Evolutionary conservation across 2,329 filamentous ascomycete genomes (phyloP), one percentile per base, ranked within the genome.

Genomic region (Epichloe brachyelytri): DNA sequence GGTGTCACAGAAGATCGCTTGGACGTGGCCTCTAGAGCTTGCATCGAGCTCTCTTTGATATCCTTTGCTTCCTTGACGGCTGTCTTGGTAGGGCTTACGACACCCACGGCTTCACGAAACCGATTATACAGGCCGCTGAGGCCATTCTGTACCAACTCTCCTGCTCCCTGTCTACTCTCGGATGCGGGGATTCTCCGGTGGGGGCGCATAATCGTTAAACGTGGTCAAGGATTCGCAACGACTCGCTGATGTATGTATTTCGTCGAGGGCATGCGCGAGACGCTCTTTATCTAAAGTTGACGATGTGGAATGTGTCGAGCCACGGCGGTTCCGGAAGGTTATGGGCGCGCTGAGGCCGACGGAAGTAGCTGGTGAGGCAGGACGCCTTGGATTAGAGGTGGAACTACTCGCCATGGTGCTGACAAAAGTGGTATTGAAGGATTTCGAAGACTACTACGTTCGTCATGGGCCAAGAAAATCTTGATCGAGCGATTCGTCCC

Each of bases 51-150:
- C 59, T 75, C 62, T 59, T 67, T 60, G 57, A 48, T 56, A 20
- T 61, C 61, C 17, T 57, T 51, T 11, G 44, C 33, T 37, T 72
- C 62, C 53, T 73, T 56, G 55, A 67, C 55, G 48, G 66, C 48
- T 48, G 60, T 43, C 53, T 67, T 69, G 20, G 60, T 59, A 36
- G 68, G 69, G 55, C 79, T 83, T 43, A 76, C 78, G 14, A 75
- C 86, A 15, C 84, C 85, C n/a, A 94, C 87, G 0, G 83, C 89
- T 51, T 87, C 87, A 63, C 83, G 82, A 59, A 97, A 77, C 38
- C 89, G 83, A 67, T 79, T 93, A 66, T 96, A 97, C 38, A 97
- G 71, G 1, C 91, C 89, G 62, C 86, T 95, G 45, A 97, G 73
- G 4, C 91, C 88, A 66, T 91, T 86, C 55, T 93, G 87, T 20